Base-by-base conservation (phyloP, 805 yeast species). In the Candida sphagnicola region DNA sequence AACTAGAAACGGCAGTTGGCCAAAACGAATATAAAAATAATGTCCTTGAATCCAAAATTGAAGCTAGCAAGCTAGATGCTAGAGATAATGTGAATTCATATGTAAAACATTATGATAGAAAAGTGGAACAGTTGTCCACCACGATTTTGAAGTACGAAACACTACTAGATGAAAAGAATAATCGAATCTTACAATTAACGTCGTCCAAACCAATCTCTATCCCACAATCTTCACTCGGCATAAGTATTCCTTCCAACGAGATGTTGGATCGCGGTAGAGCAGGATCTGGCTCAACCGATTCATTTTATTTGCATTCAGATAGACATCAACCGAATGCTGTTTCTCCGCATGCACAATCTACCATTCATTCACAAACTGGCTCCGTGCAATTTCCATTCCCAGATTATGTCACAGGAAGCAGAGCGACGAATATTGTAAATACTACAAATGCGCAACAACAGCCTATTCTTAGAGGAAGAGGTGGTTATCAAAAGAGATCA, bases 401-500 rank as follows among this genome's bases (percentile, higher is more conserved):
- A 5, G 28, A 30, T 31, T 35, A 28, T 40, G 32, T 29, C 13
- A n/a, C 37, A 8, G 29, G 35, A 13, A 29, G 35, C n/a, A 15
- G 23, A 11, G 18, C 23, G 10, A 28, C 42, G 5, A 33, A 33
- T 16, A 33, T 11, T 5, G 35, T 33, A 18, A 23, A 15, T 17
- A 33, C 44, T 25, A 18, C 43, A 15, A 41, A 45, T 14, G 28
- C 45, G 5, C 53, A 39, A 16, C 40, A 40, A 18, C 49, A 42
- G n/a, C 71, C 73, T 0, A 62, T 62, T 6, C 46, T 68, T 34
- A 61, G 56, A 41, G 74, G 74, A 10, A 58, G 74, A 43, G 74
- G 74, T 2, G 74, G 74, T 0, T 64, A 63, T 44, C 74, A 68
- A 42, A 68, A 66, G 46, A 46, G 74, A 38, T 53, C 70, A 1